These are phyloP conservation scores for Scutellaria minor DNA, from an alignment of 257 asterid species.

Conservation along the genomic window DNA sequence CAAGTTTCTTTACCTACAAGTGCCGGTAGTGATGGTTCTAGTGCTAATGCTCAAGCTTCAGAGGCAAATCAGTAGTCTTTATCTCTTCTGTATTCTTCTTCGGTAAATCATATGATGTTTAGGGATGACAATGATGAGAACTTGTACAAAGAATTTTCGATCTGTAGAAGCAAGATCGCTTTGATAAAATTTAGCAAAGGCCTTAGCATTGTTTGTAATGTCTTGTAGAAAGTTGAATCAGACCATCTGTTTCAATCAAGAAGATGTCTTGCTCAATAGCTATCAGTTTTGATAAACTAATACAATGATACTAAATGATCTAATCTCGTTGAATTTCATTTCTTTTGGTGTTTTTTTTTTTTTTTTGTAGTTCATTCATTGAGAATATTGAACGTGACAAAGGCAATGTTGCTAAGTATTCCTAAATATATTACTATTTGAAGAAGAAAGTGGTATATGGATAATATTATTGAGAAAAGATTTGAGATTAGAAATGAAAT, in stretches of 20 bases:
- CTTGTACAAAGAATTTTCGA: slow-evolving; percentile 36
- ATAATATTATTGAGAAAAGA: no score
- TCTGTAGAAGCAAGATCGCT: slow-evolving; percentile 21
- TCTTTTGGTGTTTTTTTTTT: no score
- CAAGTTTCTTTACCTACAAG: slow-evolving; percentile 56
- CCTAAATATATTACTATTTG: no score
- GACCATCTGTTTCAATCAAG: not conserved
- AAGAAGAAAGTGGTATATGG: no score
- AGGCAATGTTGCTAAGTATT: no score
- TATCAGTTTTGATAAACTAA: not conserved
- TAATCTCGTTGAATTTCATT: no score
- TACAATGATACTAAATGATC: no score
- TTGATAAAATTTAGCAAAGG: not conserved
- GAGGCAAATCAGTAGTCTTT: slow-evolving; percentile 52
- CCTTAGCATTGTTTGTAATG: slow-evolving; percentile 33
- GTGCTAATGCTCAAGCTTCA: slow-evolving; percentile 43
- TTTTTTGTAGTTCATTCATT: no score
- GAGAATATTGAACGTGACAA: no score
- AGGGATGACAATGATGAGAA: slow-evolving; percentile 26
- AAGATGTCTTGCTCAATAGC: not conserved
- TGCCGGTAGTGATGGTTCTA: slow-evolving; percentile 57
- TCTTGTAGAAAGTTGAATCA: slow-evolving; percentile 21
- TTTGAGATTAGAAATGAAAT: no score
- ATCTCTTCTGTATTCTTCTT: slow-evolving; percentile 28
- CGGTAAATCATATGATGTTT: slow-evolving; percentile 24